These are phyloP conservation scores for Zymoseptoria passerinii DNA, from an alignment of 2,329 filamentous ascomycete species.

Conservation along the genomic window DNA sequence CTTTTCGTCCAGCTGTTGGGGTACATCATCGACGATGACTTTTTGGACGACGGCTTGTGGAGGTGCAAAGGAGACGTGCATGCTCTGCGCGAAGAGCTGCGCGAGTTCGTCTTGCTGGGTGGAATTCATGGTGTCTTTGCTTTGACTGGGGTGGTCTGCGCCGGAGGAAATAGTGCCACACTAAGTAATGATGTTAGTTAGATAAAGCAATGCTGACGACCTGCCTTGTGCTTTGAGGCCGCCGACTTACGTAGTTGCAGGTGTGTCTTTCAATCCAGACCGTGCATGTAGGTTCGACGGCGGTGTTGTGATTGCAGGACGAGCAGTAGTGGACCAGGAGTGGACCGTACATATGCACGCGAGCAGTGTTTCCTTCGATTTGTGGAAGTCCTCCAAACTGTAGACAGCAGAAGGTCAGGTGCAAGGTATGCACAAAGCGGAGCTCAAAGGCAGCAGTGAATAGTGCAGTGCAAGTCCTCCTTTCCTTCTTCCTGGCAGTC, in stretches of 20 bases:
- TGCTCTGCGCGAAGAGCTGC: slow-evolving; percentile 67
- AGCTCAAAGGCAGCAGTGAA: background rate
- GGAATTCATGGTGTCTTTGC: slow-evolving; percentile 35
- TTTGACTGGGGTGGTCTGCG: slow-evolving; percentile 38
- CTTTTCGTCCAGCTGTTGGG: slow-evolving; percentile 12
- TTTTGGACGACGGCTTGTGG: slow-evolving; percentile 12
- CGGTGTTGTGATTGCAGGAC: slow-evolving; percentile 25
- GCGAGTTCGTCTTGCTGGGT: slow-evolving; percentile 74
- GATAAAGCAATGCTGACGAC: slow-evolving; percentile 8
- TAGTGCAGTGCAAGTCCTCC: background rate
- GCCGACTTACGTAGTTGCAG: slow-evolving; percentile 39
- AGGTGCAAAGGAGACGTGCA: slow-evolving; percentile 47
- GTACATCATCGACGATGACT: slow-evolving; percentile 10
- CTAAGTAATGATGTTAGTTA: slow-evolving; percentile 28
- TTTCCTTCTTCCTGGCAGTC: background rate
- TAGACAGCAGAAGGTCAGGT: background rate
- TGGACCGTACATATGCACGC: background rate
- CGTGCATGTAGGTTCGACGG: slow-evolving; percentile 34
- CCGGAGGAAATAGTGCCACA: slow-evolving; percentile 36
- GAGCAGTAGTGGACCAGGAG: slow-evolving; percentile 26
- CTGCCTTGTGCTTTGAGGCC: slow-evolving; percentile 10
- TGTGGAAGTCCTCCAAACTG: background rate
- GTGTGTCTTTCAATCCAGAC: slow-evolving; percentile 38
- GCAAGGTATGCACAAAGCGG: background rate
- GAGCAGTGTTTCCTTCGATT: background rate